phyloP scores from a whole-genome alignment of 2,329 filamentous ascomycete species.

The Neonectria punicea region DNA sequence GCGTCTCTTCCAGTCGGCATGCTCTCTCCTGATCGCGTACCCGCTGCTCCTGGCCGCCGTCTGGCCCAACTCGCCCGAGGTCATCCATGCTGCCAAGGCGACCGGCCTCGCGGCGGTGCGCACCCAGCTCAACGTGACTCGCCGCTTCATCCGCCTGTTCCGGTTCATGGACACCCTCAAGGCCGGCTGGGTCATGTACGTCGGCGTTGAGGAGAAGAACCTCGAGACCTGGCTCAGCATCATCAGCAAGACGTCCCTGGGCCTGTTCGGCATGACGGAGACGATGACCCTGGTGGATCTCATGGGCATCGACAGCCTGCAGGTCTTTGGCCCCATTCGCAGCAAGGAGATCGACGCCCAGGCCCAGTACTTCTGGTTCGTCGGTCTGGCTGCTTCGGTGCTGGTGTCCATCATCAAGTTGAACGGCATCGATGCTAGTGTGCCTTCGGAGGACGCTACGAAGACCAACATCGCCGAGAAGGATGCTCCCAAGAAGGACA shows the following conservation, averaged over 20 bases:
- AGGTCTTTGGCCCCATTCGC: constrained; percentile 63
- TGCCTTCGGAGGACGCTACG: constrained; percentile 35
- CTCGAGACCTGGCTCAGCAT: constrained; percentile 63
- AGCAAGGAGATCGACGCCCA: constrained; percentile 63
- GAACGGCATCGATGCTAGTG: constrained; percentile 45
- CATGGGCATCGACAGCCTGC: constrained; percentile 54
- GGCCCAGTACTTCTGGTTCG: constrained; percentile 77
- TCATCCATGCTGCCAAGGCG: constrained; percentile 43
- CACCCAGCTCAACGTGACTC: constrained; percentile 57
- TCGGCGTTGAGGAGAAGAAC: constrained; percentile 38
- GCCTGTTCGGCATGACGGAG: constrained; percentile 75
- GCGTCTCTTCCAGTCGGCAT: constrained; percentile 64
- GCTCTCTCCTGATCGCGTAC: constrained; percentile 60
- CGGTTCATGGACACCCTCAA: constrained; percentile 72
- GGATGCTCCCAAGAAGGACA: constrained; percentile 16
- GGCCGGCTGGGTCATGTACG: constrained; percentile 58
- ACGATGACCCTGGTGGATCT: constrained; percentile 69
- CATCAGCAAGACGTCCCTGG: constrained; percentile 67
- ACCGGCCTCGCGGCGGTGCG: constrained; percentile 51
- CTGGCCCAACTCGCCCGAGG: constrained; percentile 33
- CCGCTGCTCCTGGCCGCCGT: constrained; percentile 53
- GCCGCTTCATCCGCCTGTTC: constrained; percentile 75
- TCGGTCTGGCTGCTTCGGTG: constrained; percentile 65
- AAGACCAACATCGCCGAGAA: constrained; percentile 31
- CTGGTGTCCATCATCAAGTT: constrained; percentile 56